Percentiles rank a stretch among this genome's conserved stretches.
Evolutionary conservation across 768 basidiomycete species (phyloP).

Genomic region (Saitozyma sp.): DNA sequence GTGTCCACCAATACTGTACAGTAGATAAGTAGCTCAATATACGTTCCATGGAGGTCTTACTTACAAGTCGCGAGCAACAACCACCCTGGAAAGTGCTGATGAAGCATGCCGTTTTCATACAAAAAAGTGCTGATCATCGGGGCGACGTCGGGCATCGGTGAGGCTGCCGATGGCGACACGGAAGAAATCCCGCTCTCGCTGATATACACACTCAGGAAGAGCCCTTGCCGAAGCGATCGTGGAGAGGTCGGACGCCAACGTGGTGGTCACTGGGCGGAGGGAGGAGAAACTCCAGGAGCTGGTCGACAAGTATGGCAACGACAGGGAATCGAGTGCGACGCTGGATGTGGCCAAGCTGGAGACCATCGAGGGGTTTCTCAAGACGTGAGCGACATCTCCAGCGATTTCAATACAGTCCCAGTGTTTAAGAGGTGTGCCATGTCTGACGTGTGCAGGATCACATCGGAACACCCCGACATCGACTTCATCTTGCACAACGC

Average conservation of each 20-base stretch:
- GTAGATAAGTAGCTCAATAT: too few relatives aligned
- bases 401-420: too few relatives aligned
- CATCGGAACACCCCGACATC: constrained; percentile 3
- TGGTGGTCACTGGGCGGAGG: not conserved
- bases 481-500: constrained; percentile 1
- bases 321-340: not conserved
- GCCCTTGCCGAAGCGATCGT: not conserved
- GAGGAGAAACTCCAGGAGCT: not conserved
- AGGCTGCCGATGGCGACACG: not conserved
- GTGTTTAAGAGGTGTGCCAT: not conserved
- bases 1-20: too few relatives aligned
- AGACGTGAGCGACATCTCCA: not conserved
- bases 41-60: too few relatives aligned
- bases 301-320: not conserved
- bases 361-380: not conserved
- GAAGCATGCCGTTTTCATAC: not conserved
- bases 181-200: not conserved
- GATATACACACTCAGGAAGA: not conserved
- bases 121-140: not conserved
- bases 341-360: not conserved
- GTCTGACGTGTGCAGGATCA: not conserved
- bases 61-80: too few relatives aligned
- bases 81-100: too few relatives aligned
- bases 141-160: not conserved
- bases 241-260: not conserved